Evolutionary conservation across 1,139 yeast genomes (phyloP), one percentile per base, ranked within the genome.

Genomic region (Candida tetrigidarum): DNA sequence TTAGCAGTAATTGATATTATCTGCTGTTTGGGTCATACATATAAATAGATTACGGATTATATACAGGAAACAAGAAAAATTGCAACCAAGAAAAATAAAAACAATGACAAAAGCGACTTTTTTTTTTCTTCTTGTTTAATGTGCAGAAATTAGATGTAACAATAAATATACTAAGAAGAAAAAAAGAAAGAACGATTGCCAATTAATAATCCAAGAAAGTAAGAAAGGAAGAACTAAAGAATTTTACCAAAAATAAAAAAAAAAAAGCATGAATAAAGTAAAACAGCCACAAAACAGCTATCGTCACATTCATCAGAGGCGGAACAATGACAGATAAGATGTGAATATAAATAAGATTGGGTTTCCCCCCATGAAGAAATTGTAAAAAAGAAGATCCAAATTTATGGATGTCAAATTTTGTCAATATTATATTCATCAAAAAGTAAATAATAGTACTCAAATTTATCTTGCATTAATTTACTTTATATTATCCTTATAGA

Each of bases 81-180:
- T 37, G 39, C 39, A 37, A 37, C 39, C 39, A 37, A 37, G 39
- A 37, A 37, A 37, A 36, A 37, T 16, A 26, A 11, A 16, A 27
- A 26, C 25, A 6, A 16, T 15, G n/a, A 9, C 11, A 37, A 4
- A 5, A 6, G 16, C 23, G 11, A 2, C 25, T 19, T 23, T 7
- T 15, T 33, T 33, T 33, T 33, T 20, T 33, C 19, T n/a, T 15
- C 26, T 15, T 5, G 9, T 15, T 20, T 33, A n/a, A 33, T 33
- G 36, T 33, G n/a, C n/a, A n/a, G n/a, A n/a, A n/a, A 33, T 19
- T 25, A 33, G 18, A 4, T 18, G 11, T 12, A 3, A 20, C 39
- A 23, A 36, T 23, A 30, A 36, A 36, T 23, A 25, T 18, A 19
- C 6, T 7, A 18, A 33, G 9, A 5, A 30, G 25, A 22, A 7